Evolutionary conservation across 2,329 filamentous ascomycete genomes (phyloP), one percentile per base, ranked within the genome.

Genomic region (Colletotrichum sp.): DNA sequence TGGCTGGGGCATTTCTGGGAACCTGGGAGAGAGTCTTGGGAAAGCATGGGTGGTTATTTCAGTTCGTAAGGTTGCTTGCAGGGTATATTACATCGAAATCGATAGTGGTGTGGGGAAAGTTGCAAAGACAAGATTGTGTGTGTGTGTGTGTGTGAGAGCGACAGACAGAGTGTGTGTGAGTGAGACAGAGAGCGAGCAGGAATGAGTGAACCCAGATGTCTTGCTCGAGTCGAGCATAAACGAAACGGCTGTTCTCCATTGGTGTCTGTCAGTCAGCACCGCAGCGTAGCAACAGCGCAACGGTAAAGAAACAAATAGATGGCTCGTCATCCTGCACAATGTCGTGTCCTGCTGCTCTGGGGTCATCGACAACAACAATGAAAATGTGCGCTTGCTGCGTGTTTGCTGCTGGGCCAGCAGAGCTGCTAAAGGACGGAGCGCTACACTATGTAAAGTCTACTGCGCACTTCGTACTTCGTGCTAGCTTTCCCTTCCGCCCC

Each of bases 11-110:
- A n/a, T 49, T 25, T 73, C 52, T 69, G 36, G 55, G 39, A 70
- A 52, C 19, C 30, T 25, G 22, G 49, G 72, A 52, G 25, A 52
- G 55, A 25, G 12, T 16, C 34, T 52, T 71, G 30, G 72, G 27
- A 39, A 39, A 36, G 22, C 69, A 72, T 67, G 52, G 69, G 55
- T 34, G 55, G 39, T 62, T 67, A 72, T 72, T 76, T 61, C 69
- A 72, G 32, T 76, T 67, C 73, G 55, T 72, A 76, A 25, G 73
- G 73, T 72, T 72, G 39, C 39, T 64, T 62, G 59, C 73, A 76
- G 63, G 73, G 73, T 55, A 72, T 59, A 72, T 72, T 76, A 72
- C 69, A 76, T 76, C 73, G 73, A 69, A 76, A 76, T 76, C 69
- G 69, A 76, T 72, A 76, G 63, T 72, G 69, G 64, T 76, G 73